Evolutionary conservation across 306 rosid species (phyloP).

Genomic region (Aeschynomene evenia): DNA sequence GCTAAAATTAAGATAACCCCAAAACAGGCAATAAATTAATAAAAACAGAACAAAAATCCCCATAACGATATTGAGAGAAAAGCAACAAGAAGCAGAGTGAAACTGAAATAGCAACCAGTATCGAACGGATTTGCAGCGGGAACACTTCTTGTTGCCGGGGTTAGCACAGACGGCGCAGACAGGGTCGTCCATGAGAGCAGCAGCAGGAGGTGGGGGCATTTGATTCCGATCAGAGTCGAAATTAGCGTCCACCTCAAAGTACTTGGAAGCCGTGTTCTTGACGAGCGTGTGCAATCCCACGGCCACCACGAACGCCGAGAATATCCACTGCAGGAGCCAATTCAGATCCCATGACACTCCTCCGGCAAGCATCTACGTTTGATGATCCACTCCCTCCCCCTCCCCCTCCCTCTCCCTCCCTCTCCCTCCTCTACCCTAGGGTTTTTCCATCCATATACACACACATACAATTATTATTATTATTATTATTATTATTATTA

Average conservation of each 20-base stretch:
- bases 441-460: not conserved
- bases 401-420: too few relatives aligned
- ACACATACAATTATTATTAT: too few relatives aligned
- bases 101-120: constrained; percentile 77
- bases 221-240: constrained; percentile 45
- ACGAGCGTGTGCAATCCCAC: constrained; percentile 57
- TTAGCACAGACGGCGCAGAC: constrained; percentile 56
- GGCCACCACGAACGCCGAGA: constrained; percentile 43
- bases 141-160: constrained; percentile 50
- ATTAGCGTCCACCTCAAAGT: constrained; percentile 80
- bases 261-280: constrained; percentile 75
- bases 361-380: constrained; percentile 77
- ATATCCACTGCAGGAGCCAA: constrained; percentile 62
- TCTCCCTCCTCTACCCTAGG: not conserved
- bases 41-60: not conserved
- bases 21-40: too few relatives aligned
- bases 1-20: too few relatives aligned
- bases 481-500: too few relatives aligned
- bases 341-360: constrained; percentile 66
- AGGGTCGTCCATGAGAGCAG: constrained; percentile 23
- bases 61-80: not conserved
- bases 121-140: constrained; percentile 75
- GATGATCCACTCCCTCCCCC: not conserved
- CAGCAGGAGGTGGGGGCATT: constrained; percentile 42
- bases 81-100: not conserved